Base-by-base conservation (phyloP, 306 rosid species). In the Cucumis hystrix region DNA sequence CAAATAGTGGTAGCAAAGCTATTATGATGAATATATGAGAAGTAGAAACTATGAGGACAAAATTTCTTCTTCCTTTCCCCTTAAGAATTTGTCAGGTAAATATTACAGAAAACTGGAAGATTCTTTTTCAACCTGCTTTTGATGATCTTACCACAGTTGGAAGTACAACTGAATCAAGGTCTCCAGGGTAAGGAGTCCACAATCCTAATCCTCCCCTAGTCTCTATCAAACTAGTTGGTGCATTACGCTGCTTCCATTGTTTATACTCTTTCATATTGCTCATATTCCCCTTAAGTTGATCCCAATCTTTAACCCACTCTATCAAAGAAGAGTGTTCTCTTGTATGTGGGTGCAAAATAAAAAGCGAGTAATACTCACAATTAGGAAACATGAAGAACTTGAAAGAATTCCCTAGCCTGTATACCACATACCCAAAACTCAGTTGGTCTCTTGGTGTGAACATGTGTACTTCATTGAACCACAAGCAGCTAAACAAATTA, bases 361-460 rank as follows among this genome's bases (percentile, higher is more conserved):
- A 95, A 73, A 95, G 83, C n/a, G 99, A 89, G 80, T 88, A 89
- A 88, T 92, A 96, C 86, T 96, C 98, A 9, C 99, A 92, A 80
- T 96, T 92, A 95, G 96, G 98, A 84, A 96, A 92, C 99, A 96
- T 96, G 79, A 82, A 91, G 85, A 89, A 89, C 79, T 81, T 83
- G 64, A 96, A 92, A 0, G 85, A 10, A 33, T 83, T 89, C 81
- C 85, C 84, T 81, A 96, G 81, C 83, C 99, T 91, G 92, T 87
- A 92, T 8, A 90, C 92, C 65, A 88, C 96, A 80, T 92, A 96
- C 25, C 99, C 97, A 79, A 96, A 96, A 83, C 99, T 92, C 86
- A 96, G 88, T 84, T 96, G 99, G 83, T 96, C 99, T 85, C 98
- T 89, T 21, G 99, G 98, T 20, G 99, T 96, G 88, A 96, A 91